Conservation (phyloP, 2,329 filamentous ascomycete species). For the Raffaelea ambrosiae region DNA sequence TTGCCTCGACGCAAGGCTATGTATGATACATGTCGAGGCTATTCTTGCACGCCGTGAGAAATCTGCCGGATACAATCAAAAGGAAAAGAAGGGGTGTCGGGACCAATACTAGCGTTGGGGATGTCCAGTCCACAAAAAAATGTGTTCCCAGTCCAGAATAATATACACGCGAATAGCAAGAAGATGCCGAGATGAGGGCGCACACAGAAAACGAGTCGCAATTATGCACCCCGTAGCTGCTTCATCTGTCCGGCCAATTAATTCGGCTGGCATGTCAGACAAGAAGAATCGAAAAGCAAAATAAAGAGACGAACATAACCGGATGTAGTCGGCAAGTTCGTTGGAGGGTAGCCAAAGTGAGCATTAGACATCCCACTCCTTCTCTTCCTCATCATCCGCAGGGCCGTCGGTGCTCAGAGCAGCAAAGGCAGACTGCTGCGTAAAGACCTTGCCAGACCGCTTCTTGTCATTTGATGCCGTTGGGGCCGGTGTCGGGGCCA, state of each 20-base stretch:
- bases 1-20: neutral
- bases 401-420: conserved; percentile 34
- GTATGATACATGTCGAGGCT: neutral
- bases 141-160: no score
- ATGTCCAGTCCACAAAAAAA: no score
- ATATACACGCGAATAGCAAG: no score
- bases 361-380: conserved; percentile 45
- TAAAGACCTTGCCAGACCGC: conserved; percentile 25
- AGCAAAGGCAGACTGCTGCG: conserved; percentile 36
- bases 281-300: neutral
- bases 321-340: no score
- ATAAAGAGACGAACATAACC: neutral
- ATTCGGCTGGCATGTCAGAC: neutral
- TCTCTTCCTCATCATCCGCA: conserved; percentile 26
- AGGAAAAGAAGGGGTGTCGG: no score
- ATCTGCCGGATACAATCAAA: no score
- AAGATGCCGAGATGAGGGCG: no score
- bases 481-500: conserved; percentile 13
- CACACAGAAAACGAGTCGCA: no score
- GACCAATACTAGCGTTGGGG: no score
- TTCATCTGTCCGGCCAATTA: no score
- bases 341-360: no score
- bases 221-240: no score
- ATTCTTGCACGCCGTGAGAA: neutral
- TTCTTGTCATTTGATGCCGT: conserved; percentile 18